Evolutionary conservation across 192 early-diverging fungal genomes (phyloP), one percentile per base, ranked within the genome.

Genomic region (Phlyctochytrium arcticum): DNA sequence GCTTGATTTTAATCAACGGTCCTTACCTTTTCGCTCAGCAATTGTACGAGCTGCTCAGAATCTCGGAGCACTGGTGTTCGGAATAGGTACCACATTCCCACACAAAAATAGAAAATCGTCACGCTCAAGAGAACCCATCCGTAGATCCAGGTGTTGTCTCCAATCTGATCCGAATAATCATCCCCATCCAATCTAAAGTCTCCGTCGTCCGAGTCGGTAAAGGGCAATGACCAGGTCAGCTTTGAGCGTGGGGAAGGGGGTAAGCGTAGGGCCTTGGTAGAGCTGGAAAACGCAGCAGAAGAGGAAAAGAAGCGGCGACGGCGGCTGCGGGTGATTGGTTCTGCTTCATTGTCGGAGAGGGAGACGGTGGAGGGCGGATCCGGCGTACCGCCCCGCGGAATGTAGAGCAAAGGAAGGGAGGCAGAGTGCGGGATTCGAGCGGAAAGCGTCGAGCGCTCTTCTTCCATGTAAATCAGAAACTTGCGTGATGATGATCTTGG

Each of bases 81-180:
- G 1, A 31, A 17, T 32, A 63, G 48, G 15, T n/a, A 35, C 17
- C 31, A 63, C 61, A 63, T 63, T 6, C 15, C 48, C 30, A 23
- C 50, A 3, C 30, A 46, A 50, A 63, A 63, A 24, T 54, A 63
- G 21, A 29, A 17, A 1, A 12, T 49, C 29, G 61, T 63, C n/a
- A 19, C 61, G 12, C 17, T 21, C 23, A 63, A 26, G 0, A 63
- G 49, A 46, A 63, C 19, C 48, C 48, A 63, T 21, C 61, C 61
- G 2, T 53, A 24, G 12, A n/a, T 15, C 26, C n/a, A 15, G 3
- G 19, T 27, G 10, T 24, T 0, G 39, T 44, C 39, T 44, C 15
- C 21, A 44, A 44, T 12, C 15, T 12, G 39, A 44, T 12, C 12
- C 39, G 39, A 44, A 9, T n/a, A 42, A n/a, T 9, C 39, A 9